Percentiles rank a stretch among this genome's conserved stretches.
phyloP scores from a whole-genome alignment of 768 basidiomycete genomes.

The Coprinopsis cinerea region DNA sequence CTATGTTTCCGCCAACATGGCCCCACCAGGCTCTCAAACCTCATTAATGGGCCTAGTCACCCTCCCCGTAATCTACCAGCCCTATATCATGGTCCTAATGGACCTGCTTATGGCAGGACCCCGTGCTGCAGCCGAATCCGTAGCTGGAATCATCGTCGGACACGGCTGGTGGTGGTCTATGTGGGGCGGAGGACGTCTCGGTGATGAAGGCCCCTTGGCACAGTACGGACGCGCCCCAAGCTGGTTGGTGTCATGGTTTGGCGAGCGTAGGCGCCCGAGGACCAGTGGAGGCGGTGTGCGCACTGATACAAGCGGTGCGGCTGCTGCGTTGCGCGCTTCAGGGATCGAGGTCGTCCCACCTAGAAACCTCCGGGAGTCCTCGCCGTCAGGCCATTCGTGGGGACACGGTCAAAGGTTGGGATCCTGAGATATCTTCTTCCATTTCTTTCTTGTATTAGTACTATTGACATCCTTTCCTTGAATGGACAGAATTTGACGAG shows the following conservation, averaged over 20 bases:
- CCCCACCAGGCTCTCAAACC: slow-evolving; percentile 60
- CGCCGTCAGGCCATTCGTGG: slow-evolving; percentile 35
- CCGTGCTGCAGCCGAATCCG: slow-evolving; percentile 41
- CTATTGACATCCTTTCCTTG: not conserved
- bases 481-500: not conserved
- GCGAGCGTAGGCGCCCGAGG: slow-evolving; percentile 27
- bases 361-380: slow-evolving; percentile 22
- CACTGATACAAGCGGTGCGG: slow-evolving; percentile 17
- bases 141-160: slow-evolving; percentile 72
- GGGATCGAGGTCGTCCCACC: slow-evolving; percentile 62
- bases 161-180: slow-evolving; percentile 80
- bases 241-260: slow-evolving; percentile 52
- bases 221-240: slow-evolving; percentile 45
- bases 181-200: slow-evolving; percentile 41
- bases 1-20: slow-evolving; percentile 63
- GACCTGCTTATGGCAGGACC: slow-evolving; percentile 66
- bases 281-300: slow-evolving; percentile 20
- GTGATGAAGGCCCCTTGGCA: slow-evolving; percentile 34
- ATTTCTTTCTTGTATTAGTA: not conserved
- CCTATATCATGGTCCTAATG: slow-evolving; percentile 67
- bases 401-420: slow-evolving; percentile 45
- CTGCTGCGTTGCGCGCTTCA: slow-evolving; percentile 26
- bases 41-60: slow-evolving; percentile 77
- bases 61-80: slow-evolving; percentile 66
- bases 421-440: not conserved